A percentile compares a stretch with the other conserved stretches of the same genome.
Conservation (phyloP, 78 protist genomes). For the Capsaspora owczarzaki region DNA sequence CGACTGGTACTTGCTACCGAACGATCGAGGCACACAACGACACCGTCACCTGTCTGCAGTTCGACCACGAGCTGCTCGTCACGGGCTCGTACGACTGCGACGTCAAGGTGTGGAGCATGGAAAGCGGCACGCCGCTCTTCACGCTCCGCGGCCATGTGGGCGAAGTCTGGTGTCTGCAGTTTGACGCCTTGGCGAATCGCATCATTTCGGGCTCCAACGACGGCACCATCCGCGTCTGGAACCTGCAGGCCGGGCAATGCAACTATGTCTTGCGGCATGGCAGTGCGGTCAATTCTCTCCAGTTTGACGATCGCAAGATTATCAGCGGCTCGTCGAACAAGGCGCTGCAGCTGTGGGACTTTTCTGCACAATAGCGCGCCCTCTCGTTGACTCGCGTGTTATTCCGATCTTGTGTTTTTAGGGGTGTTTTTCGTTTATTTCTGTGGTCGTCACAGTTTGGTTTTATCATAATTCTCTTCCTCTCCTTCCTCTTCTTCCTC, state of each 20-base stretch:
- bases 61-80: slow-evolving; percentile 1
- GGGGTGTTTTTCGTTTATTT: no score
- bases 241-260: slow-evolving; percentile 22
- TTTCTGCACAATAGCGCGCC: background rate
- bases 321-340: slow-evolving; percentile 9
- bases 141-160: background rate
- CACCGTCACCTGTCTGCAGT: background rate
- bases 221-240: slow-evolving; percentile 33
- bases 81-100: background rate
- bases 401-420: no score
- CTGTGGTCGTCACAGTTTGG: no score
- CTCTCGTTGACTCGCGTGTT: no score
- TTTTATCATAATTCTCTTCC: no score
- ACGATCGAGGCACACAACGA: background rate
- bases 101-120: slow-evolving; percentile 3
- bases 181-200: slow-evolving; percentile 12
- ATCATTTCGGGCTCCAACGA: slow-evolving; percentile 16
- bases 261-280: slow-evolving; percentile 6
- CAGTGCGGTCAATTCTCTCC: slow-evolving; percentile 7
- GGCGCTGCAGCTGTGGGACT: slow-evolving; percentile 4
- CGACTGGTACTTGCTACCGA: background rate
- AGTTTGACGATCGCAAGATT: slow-evolving; percentile 16
- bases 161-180: slow-evolving; percentile 9
- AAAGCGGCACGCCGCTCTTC: background rate
- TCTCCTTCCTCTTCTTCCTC: no score